phyloP scores from a whole-genome alignment of 768 basidiomycete genomes.

The Albatrellus ellisii region DNA sequence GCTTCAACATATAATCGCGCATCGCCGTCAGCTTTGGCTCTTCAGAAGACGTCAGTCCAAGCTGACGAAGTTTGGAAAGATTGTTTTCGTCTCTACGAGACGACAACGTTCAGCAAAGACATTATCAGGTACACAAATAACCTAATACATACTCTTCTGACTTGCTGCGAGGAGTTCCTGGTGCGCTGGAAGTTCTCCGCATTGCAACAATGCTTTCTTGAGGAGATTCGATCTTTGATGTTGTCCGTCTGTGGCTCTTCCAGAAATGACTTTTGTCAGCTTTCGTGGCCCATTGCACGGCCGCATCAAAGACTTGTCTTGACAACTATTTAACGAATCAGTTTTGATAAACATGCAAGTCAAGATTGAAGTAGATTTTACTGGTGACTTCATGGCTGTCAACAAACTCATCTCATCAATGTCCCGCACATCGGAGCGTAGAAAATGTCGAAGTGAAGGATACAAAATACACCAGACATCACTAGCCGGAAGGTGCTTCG shows the following conservation, averaged over 20 bases:
- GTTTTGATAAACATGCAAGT: neutral
- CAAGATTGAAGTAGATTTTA: conserved; percentile 25
- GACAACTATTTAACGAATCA: conserved; percentile 26
- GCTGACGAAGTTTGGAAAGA: conserved; percentile 64
- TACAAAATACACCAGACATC: conserved; percentile 98
- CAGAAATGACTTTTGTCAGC: conserved; percentile 73
- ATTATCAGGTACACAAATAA: neutral
- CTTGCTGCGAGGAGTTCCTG: conserved; percentile 26
- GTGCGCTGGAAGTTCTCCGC: conserved; percentile 33
- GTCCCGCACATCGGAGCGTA: conserved; percentile 68
- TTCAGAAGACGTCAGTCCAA: conserved; percentile 75
- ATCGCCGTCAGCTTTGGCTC: conserved; percentile 82
- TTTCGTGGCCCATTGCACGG: conserved; percentile 81
- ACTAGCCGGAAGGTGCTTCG: conserved; percentile 67
- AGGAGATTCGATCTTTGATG: conserved; percentile 47
- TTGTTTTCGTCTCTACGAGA: conserved; percentile 60
- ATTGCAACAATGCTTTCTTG: conserved; percentile 59
- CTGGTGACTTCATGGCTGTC: conserved; percentile 63
- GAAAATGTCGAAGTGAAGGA: conserved; percentile 74
- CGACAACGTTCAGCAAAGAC: conserved; percentile 1
- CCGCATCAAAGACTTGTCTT: conserved; percentile 73
- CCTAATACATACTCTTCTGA: conserved; percentile 67
- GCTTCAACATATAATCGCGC: conserved; percentile 77
- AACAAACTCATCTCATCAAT: conserved; percentile 71
- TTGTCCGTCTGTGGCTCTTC: conserved; percentile 38